phyloP scores from a whole-genome alignment of 495 filamentous ascomycete species.

The Penicillium atrosanguineum region DNA sequence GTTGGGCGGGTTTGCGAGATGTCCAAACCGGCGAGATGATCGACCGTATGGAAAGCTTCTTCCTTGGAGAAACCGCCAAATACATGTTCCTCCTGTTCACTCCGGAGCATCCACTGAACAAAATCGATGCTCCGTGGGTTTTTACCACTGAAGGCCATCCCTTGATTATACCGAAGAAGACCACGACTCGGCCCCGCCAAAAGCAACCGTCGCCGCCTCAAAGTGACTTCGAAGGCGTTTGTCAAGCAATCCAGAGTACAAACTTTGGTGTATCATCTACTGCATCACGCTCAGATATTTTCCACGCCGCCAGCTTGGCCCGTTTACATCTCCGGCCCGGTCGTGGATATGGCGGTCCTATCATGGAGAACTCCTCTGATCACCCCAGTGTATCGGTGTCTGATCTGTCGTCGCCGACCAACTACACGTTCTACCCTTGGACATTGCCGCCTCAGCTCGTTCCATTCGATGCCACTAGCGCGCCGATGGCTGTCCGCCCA shows the following conservation, averaged over 20 bases:
- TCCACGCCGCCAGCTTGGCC: conserved; percentile 84
- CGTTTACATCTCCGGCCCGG: conserved; percentile 74
- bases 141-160: conserved; percentile 97
- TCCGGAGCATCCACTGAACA: conserved; percentile 80
- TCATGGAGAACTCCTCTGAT: conserved; percentile 48
- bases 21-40: conserved; percentile 83
- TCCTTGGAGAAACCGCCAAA: conserved; percentile 92
- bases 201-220: conserved; percentile 4
- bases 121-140: conserved; percentile 79
- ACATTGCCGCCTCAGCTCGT: conserved; percentile 75
- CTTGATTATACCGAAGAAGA: conserved; percentile 70
- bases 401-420: conserved; percentile 62
- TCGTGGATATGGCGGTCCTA: conserved; percentile 49
- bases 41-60: conserved; percentile 99
- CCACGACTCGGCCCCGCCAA: background rate
- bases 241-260: conserved; percentile 57
- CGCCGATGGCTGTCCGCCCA: conserved; percentile 56
- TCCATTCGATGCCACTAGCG: conserved; percentile 69
- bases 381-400: conserved; percentile 55
- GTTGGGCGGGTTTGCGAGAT: conserved; percentile 94
- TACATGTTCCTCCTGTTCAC: conserved; percentile 92
- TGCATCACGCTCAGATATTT: conserved; percentile 81
- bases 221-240: conserved; percentile 33
- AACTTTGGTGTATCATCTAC: conserved; percentile 73
- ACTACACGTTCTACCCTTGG: conserved; percentile 91